Evolutionary conservation across 768 basidiomycete genomes (phyloP), one percentile per base, ranked within the genome.

Genomic region (Mycena floridula): DNA sequence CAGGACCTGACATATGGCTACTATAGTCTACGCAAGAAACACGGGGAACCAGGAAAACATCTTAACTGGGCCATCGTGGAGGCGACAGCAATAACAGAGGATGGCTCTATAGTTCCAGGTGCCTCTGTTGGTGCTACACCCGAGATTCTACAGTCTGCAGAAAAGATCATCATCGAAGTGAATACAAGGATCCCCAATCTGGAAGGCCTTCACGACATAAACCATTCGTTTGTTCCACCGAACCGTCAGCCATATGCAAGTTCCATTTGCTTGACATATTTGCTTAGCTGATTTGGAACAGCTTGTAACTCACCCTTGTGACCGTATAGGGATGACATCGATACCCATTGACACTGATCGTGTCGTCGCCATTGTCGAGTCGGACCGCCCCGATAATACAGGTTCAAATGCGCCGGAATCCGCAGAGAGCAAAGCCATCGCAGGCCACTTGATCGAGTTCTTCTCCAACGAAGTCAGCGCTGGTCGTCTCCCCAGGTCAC

Each of bases 41-140:
- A 71, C 32, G 71, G 72, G 1, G 69, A 73, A 47, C 68, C 70
- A 0, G 58, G 47, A 28, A 71, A 70, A 40, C 70, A 65, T 2
- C 60, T 74, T 16, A 62, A 74, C 55, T 73, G 72, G 73, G 73
- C 73, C 0, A 70, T 74, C 40, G 69, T 72, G 6, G 72, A 74
- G 49, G 73, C 72, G 8, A 74, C 73, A 3, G 72, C 70, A 7
- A 69, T 73, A 37, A 71, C 68, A 2, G 70, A 73, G 48, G 72
- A 74, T 3, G 73, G 73, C 0, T 59, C 61, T 48, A 72, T 74
- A 45, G 68, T 73, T 1, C 73, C 70, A 13, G 69, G 72, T 41
- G 70, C 71, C 13, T 72, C 70, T 5, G 70, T 73, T 5, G 70
- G 73, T 37, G 73, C 72, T 7, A 69, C 68, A 0, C 72, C 72